Base-by-base conservation (phyloP, 345 rosid species). In the Salix koriyanagi region DNA sequence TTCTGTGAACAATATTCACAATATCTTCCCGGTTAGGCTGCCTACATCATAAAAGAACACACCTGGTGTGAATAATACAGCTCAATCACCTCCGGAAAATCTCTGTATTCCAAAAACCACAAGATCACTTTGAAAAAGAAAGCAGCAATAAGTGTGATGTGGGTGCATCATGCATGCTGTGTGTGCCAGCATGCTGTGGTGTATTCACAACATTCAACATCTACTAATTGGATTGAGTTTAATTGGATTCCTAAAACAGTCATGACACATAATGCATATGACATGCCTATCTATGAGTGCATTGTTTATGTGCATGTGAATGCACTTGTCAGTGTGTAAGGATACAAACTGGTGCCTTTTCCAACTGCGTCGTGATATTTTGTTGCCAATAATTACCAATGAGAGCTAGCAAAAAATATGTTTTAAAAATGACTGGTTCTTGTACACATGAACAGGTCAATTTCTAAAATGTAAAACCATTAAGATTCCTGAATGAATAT, bases 11-110 rank as follows among this genome's bases (percentile, higher is more conserved):
- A 86, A 93, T 89, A 80, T 93, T 95, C 54, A 91, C 86, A 4
- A 93, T 90, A 78, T 95, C 99, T 69, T 91, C 97, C 41, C 74
- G 90, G 65, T 82, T 90, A 81, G 99, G 99, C 86, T 91, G 99
- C 97, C 97, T 95, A 89, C 76, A 74, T 64, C 70, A 87, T 75
- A 82, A 65, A 50, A 16, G 5, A 66, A 69, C 0, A 71, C 73
- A 71, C 39, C 73, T 52, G 68, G 67, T 39, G 76, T 80, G 70
- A 71, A 80, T 72, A 26, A 70, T 2, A 21, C 67, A 71, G 75
- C 74, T 75, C 71, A 48, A 56, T 6, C 28, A 58, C 61, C 41
- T 64, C 16, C 37, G 37, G 32, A 60, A 60, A 32, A 50, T 12
- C 25, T 44, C 44, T 26, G 70, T 23, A 26, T 50, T 48, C 13